Evolutionary conservation across 768 basidiomycete species (phyloP), one percentile per base, ranked within the genome.

Genomic region (Suillus placidus): DNA sequence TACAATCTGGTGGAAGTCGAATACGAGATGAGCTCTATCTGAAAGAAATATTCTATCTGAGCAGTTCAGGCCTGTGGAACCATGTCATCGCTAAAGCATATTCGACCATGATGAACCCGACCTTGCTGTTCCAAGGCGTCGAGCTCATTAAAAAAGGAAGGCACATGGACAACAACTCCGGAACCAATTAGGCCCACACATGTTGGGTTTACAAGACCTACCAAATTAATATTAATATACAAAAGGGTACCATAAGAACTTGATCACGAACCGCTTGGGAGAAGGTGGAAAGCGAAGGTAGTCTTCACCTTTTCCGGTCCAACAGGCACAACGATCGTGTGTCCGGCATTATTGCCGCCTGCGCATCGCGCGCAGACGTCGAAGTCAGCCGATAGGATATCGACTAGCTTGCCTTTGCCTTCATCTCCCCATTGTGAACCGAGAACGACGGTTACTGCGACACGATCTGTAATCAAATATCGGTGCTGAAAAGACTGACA

Each of bases 1-100:
- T 35, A 99, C 97, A 73, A 99, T 98, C 81, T 99, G 97, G 79
- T 99, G 97, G 78, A 99, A 99, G 76, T 99, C 97, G 73, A 99
- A 95, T 40, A 99, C 97, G 67, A 99, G 89, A 68, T 97, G 94
- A 4, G 97, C 94, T 68, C 97, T 90, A 80, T 99, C 95, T 32
- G 97, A 99, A 70, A 99, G 84, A 76, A 97, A 92, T 23, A 99
- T 79, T 40, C 97, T 89, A 65, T 86, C 85, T 13, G 87, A 85
- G 79, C 94, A 97, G 72, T 91, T 84, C 49, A 99, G 87, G 23
- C 97, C 96, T 97, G 62, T 23, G 43, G 61, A 13, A 38, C 20
- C 8, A 18, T 30, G 35, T 71, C 45, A 71, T 70, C 64, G 20
- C 2, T 20, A 20, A 14, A 35, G 35, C n/a, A 6, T n/a, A 8